Evolutionary conservation across 164 flowering plant genomes (phyloP).

Genomic region (Protea cynaroides): DNA sequence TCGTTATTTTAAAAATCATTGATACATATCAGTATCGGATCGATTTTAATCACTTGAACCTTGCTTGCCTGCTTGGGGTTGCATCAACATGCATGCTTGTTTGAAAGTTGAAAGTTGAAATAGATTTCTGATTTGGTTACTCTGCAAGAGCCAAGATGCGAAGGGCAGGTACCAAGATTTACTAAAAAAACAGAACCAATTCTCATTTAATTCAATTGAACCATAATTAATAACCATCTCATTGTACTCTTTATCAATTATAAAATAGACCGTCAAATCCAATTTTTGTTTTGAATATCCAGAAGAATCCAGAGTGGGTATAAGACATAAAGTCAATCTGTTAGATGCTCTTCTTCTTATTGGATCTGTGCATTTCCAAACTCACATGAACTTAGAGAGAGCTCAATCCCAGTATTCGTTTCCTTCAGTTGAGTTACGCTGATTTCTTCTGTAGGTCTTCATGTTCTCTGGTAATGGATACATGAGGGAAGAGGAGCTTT

Average conservation of each 20-base stretch:
- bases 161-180: too few species aligned
- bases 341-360: background rate
- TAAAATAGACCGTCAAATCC: background rate
- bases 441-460: constrained; percentile 14
- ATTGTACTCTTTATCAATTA: too few species aligned
- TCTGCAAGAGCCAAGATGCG: too few species aligned
- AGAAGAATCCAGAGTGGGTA: background rate
- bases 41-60: too few species aligned
- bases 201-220: background rate
- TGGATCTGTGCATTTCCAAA: background rate
- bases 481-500: constrained; percentile 7
- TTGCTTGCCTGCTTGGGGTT: too few species aligned
- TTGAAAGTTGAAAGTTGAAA: too few species aligned
- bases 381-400: background rate
- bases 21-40: too few species aligned
- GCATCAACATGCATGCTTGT: too few species aligned
- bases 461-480: background rate
- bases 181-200: too few species aligned
- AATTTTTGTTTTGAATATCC: background rate
- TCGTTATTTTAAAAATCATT: too few species aligned
- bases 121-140: too few species aligned
- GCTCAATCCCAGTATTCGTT: background rate
- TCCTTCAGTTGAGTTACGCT: background rate
- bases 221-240: too few species aligned
- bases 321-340: background rate